Conservation (phyloP, 2,329 filamentous ascomycete genomes). For the Macrophomina pseudophaseolina region DNA sequence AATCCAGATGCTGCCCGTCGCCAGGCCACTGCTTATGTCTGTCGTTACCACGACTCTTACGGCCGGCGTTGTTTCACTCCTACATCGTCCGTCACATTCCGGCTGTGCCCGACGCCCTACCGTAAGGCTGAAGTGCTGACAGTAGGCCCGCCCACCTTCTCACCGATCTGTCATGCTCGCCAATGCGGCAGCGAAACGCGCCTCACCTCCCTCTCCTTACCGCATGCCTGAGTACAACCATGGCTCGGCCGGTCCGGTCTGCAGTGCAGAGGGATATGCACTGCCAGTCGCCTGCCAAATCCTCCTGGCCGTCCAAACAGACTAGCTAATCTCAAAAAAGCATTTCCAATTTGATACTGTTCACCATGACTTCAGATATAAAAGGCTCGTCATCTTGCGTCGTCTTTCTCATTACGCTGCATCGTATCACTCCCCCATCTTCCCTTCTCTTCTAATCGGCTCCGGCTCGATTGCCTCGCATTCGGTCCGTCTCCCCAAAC, state of each 20-base stretch:
- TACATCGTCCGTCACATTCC: conserved; percentile 10
- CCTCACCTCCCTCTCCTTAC: neutral
- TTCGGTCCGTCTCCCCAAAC: conserved; percentile 3
- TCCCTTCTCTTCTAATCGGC: neutral
- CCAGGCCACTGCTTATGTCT: neutral
- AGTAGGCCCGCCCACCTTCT: conserved; percentile 8
- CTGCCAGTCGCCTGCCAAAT: conserved; percentile 20
- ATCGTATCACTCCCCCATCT: neutral
- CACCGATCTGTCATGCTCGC: conserved; percentile 22
- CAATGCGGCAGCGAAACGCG: conserved; percentile 3
- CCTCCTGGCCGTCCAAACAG: conserved; percentile 21
- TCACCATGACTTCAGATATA: neutral
- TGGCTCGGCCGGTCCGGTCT: conserved; percentile 9
- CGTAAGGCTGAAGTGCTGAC: conserved; percentile 25
- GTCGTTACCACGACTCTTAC: neutral
- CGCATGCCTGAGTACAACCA: conserved; percentile 16
- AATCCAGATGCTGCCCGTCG: neutral
- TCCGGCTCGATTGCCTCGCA: neutral
- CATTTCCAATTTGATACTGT: conserved; percentile 11
- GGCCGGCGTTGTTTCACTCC: neutral
- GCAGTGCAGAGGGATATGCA: conserved; percentile 22
- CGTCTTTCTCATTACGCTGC: conserved; percentile 14
- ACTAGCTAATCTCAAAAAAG: neutral
- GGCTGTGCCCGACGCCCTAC: conserved; percentile 13
- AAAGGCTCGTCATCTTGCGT: conserved; percentile 5